phyloP scores from a whole-genome alignment of 768 basidiomycete species.

The Royoungia palumana region DNA sequence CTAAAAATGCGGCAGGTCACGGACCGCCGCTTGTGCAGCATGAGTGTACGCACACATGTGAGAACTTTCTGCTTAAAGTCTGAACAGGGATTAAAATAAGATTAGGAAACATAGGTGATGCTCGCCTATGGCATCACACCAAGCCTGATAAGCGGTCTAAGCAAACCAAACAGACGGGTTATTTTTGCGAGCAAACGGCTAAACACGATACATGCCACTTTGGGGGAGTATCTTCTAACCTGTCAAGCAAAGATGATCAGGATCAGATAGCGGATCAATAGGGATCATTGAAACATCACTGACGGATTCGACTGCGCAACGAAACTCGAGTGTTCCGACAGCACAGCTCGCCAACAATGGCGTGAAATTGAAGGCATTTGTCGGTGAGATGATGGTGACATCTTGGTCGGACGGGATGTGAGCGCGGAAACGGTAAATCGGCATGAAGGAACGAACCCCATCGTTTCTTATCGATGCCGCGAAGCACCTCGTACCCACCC shows the following conservation, averaged over 20 bases:
- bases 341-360: constrained; percentile 55
- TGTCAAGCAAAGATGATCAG: constrained; percentile 18
- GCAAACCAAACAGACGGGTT: not conserved
- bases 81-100: constrained; percentile 23
- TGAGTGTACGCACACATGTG: constrained; percentile 50
- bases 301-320: constrained; percentile 79
- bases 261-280: not conserved
- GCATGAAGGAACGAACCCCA: constrained; percentile 49
- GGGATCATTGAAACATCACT: constrained; percentile 20
- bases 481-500: constrained; percentile 71
- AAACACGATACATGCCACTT: constrained; percentile 41
- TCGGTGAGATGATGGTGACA: constrained; percentile 64
- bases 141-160: constrained; percentile 66
- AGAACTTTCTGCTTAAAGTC: constrained; percentile 61
- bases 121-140: constrained; percentile 70
- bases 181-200: not conserved
- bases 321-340: constrained; percentile 81
- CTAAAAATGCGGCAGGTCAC: constrained; percentile 29
- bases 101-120: not conserved
- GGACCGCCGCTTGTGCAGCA: not conserved
- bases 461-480: constrained; percentile 64
- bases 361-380: constrained; percentile 39
- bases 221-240: constrained; percentile 56
- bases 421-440: not conserved
- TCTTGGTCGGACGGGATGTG: constrained; percentile 37